These are phyloP conservation scores for Yamadazyma atmosphaerica DNA, from an alignment of 1,139 yeast species.

Conservation along the genomic window DNA sequence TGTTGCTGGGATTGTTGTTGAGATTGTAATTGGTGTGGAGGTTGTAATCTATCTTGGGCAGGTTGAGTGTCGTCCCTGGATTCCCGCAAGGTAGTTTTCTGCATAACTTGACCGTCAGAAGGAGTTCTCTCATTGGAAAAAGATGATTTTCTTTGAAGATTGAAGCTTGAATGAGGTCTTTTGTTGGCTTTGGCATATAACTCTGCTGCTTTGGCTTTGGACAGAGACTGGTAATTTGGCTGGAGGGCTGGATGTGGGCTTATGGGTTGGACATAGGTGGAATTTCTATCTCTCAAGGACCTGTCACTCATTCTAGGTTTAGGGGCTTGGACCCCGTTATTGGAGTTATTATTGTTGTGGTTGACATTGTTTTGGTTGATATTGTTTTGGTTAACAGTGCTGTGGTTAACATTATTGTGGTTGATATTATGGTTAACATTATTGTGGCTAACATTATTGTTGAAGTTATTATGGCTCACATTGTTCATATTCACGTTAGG, in stretches of 20 bases:
- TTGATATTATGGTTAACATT: neutral
- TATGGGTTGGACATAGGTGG: slow-evolving; percentile 42
- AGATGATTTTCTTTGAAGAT: slow-evolving; percentile 50
- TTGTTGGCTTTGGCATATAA: slow-evolving; percentile 50
- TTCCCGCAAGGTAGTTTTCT: slow-evolving; percentile 1
- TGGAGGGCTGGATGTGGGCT: slow-evolving; percentile 44
- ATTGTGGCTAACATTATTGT: neutral
- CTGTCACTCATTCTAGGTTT: slow-evolving; percentile 29
- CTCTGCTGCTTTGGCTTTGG: slow-evolving; percentile 47
- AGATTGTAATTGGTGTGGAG: slow-evolving; percentile 5
- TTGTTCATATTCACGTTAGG: neutral
- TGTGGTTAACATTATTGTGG: neutral
- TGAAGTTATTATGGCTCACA: neutral
- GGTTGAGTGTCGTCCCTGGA: neutral
- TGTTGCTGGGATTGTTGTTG: slow-evolving; percentile 9
- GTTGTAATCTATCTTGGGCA: slow-evolving; percentile 9
- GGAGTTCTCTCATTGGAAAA: slow-evolving; percentile 41
- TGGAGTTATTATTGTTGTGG: neutral
- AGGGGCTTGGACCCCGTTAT: neutral
- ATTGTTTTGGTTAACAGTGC: too few species aligned
- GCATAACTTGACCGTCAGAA: slow-evolving; percentile 2
- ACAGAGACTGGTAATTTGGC: slow-evolving; percentile 42
- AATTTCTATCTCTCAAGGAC: slow-evolving; percentile 29
- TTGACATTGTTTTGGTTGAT: neutral
- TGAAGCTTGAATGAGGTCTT: slow-evolving; percentile 42